A percentile compares a stretch with the other conserved stretches of the same genome.
phyloP scores from a whole-genome alignment of 2,329 filamentous ascomycete species.

The Aspergillus awamori region DNA sequence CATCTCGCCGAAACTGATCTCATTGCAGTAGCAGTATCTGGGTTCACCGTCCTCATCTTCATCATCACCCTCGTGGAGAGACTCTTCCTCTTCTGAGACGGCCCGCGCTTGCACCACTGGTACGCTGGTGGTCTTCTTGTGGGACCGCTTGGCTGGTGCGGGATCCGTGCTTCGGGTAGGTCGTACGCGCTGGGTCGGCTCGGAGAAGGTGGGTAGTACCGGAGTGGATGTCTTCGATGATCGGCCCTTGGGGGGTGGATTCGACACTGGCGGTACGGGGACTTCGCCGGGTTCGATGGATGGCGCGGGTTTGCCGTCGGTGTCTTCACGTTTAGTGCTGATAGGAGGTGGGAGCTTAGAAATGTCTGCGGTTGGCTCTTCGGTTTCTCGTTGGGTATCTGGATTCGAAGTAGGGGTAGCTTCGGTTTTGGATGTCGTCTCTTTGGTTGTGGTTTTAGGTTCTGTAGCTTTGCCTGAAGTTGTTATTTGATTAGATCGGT shows the following conservation, averaged over 20 bases:
- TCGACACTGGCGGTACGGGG: conserved; percentile 17
- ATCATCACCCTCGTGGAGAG: conserved; percentile 56
- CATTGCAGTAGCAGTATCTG: conserved; percentile 77
- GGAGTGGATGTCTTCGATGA: conserved; percentile 48
- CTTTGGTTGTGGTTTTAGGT: conserved; percentile 57
- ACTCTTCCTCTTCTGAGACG: conserved; percentile 47
- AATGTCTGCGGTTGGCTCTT: conserved; percentile 26
- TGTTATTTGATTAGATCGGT: conserved; percentile 25
- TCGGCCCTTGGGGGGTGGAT: conserved; percentile 35
- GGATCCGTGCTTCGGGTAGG: conserved; percentile 41
- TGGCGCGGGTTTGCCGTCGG: conserved; percentile 35
- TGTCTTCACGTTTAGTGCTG: conserved; percentile 40
- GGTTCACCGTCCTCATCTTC: conserved; percentile 71
- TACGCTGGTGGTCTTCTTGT: conserved; percentile 37
- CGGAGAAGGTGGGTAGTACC: conserved; percentile 40
- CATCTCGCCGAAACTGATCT: conserved; percentile 82
- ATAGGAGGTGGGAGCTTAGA: conserved; percentile 25
- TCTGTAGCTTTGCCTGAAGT: conserved; percentile 49
- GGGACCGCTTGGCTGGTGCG: conserved; percentile 38
- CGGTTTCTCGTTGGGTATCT: conserved; percentile 36
- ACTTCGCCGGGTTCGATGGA: conserved; percentile 40
- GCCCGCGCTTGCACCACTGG: conserved; percentile 30
- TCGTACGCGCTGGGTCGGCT: conserved; percentile 36
- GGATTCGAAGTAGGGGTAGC: conserved; percentile 37
- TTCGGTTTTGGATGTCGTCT: conserved; percentile 38